Percentiles rank a stretch among this genome's conserved stretches.
Evolutionary conservation across 192 early-diverging fungal species (phyloP).

Genomic region (Coemansia sp.): DNA sequence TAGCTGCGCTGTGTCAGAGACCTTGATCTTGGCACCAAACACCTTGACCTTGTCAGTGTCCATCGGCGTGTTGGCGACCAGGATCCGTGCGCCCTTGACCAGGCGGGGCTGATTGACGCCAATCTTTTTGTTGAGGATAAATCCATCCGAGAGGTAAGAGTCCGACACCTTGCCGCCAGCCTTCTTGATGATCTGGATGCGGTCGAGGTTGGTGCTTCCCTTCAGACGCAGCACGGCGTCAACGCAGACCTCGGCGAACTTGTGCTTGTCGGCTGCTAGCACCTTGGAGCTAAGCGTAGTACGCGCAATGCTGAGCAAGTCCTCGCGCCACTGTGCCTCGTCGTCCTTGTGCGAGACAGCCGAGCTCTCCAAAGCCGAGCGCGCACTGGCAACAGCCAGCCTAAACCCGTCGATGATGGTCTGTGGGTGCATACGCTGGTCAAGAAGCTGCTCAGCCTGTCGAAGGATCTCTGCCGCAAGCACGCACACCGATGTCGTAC

Average conservation of each 20-base stretch:
- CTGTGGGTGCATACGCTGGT: conserved; percentile 96
- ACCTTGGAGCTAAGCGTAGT: conserved; percentile 98
- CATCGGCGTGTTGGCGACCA: conserved; percentile 99
- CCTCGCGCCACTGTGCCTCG: conserved; percentile 74
- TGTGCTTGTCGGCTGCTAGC: conserved; percentile 92
- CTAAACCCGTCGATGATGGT: conserved; percentile 97
- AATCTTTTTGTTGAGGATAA: conserved; percentile 99
- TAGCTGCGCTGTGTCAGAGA: conserved; percentile 95
- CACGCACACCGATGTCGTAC: conserved; percentile 99
- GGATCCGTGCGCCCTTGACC: conserved; percentile 93
- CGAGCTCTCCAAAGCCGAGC: conserved; percentile 77
- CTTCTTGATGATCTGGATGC: conserved; percentile 99
- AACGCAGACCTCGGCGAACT: conserved; percentile 94
- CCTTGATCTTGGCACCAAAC: conserved; percentile 96
- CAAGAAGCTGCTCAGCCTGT: conserved; percentile 90
- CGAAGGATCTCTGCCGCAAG: conserved; percentile 94
- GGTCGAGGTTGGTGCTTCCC: conserved; percentile 95
- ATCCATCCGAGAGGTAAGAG: conserved; percentile 95
- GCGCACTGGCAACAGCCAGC: conserved; percentile 81
- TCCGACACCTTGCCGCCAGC: conserved; percentile 91
- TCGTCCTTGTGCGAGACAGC: conserved; percentile 83
- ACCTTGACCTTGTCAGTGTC: conserved; percentile 99
- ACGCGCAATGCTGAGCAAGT: conserved; percentile 96
- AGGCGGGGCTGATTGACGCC: conserved; percentile 98
- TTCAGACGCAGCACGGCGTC: conserved; percentile 96